Evolutionary conservation across 2,329 filamentous ascomycete species (phyloP).

Genomic region (Cytospora mali): DNA sequence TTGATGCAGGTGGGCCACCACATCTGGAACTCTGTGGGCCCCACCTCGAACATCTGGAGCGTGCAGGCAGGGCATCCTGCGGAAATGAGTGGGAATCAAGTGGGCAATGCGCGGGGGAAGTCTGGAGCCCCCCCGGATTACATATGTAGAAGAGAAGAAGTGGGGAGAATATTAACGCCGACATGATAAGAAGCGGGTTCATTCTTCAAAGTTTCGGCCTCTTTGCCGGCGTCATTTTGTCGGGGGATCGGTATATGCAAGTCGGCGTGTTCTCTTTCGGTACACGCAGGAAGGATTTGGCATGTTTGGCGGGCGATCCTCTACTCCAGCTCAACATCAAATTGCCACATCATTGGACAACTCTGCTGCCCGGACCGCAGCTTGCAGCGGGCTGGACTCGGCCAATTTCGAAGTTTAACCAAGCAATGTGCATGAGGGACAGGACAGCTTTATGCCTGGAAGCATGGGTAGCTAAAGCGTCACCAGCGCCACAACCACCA

Average conservation of each 20-base stretch:
- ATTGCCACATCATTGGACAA: background rate
- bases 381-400: slow-evolving; percentile 22
- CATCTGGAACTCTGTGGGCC: slow-evolving; percentile 14
- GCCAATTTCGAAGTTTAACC: slow-evolving; percentile 27
- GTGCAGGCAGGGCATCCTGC: no score
- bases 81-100: no score
- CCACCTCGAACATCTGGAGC: no score
- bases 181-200: slow-evolving; percentile 1
- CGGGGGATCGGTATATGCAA: no score
- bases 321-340: background rate
- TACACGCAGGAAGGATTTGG: no score
- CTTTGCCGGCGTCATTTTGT: no score
- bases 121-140: slow-evolving; percentile 20
- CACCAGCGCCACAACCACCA: slow-evolving; percentile 34
- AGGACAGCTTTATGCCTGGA: slow-evolving; percentile 7
- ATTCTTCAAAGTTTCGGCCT: no score
- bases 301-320: no score
- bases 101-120: no score
- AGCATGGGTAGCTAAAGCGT: slow-evolving; percentile 27
- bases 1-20: slow-evolving; percentile 2
- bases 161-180: slow-evolving; percentile 1
- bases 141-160: slow-evolving; percentile 17
- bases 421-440: slow-evolving; percentile 26
- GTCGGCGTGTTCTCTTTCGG: no score
- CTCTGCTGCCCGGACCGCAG: background rate